phyloP scores from a whole-genome alignment of 768 basidiomycete genomes.

The Termitomyces sp. region DNA sequence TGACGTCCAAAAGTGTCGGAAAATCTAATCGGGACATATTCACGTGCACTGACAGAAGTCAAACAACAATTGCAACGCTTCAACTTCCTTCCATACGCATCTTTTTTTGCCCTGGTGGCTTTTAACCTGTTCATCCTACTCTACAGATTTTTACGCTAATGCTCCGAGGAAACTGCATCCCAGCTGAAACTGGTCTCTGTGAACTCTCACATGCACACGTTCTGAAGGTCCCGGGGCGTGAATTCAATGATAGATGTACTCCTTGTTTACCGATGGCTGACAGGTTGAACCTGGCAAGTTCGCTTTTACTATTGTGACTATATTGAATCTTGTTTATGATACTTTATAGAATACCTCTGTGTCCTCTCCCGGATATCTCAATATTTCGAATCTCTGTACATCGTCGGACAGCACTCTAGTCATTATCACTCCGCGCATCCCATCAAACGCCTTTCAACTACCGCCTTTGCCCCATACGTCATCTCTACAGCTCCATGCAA shows the following conservation, averaged over 20 bases:
- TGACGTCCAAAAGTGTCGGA: neutral
- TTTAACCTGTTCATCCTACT: neutral
- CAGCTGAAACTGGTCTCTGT: slow-evolving; percentile 8
- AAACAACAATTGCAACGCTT: too few species aligned
- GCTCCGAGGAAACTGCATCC: slow-evolving; percentile 1
- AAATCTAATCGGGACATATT: neutral
- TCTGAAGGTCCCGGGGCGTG: neutral
- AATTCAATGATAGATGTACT: neutral
- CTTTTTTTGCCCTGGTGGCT: neutral
- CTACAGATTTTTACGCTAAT: slow-evolving; percentile 1
- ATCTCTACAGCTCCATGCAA: slow-evolving; percentile 31
- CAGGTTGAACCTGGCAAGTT: slow-evolving; percentile 2
- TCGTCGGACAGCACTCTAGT: neutral
- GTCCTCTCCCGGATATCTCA: slow-evolving; percentile 1
- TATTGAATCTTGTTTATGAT: neutral
- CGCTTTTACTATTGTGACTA: neutral
- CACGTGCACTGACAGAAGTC: neutral
- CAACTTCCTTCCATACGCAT: neutral
- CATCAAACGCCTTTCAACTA: slow-evolving; percentile 10
- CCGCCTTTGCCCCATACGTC: slow-evolving; percentile 31
- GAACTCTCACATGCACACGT: slow-evolving; percentile 1
- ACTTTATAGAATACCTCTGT: slow-evolving; percentile 1
- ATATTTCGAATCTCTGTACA: neutral
- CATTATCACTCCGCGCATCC: neutral
- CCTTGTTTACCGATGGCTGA: slow-evolving; percentile 1